phyloP scores from a whole-genome alignment of 169 alveolate genomes.

The Cryptosporidium sp. region DNA sequence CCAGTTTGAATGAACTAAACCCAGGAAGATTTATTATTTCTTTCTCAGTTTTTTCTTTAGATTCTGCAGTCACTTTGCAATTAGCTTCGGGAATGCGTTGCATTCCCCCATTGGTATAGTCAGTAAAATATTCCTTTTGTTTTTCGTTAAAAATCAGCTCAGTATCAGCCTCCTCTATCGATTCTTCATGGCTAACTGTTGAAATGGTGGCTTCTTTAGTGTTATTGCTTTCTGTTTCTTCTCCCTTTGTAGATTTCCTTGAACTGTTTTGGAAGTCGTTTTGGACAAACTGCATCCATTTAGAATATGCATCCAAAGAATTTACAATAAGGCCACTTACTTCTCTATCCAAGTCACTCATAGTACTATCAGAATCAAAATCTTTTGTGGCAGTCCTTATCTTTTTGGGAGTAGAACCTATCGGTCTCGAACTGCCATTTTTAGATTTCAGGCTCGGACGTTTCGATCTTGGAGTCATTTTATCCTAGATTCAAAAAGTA shows the following conservation, averaged over 20 bases:
- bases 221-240: background rate
- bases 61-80: background rate
- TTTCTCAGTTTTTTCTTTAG: background rate
- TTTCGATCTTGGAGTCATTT: background rate
- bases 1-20: conserved; percentile 22
- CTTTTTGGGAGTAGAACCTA: background rate
- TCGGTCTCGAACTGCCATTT: conserved; percentile 2
- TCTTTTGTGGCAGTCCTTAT: background rate
- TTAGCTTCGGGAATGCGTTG: background rate
- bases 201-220: background rate
- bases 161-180: background rate
- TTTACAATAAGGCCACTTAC: background rate
- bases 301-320: background rate
- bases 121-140: conserved; percentile 28
- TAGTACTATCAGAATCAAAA: conserved; percentile 2
- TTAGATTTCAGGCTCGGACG: conserved; percentile 6
- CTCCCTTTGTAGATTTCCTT: background rate
- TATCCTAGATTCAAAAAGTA: background rate
- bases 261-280: background rate
- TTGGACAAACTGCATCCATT: conserved; percentile 20
- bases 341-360: background rate
- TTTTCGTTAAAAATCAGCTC: background rate
- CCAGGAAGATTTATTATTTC: conserved; percentile 25
- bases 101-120: conserved; percentile 56
- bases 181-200: background rate